These are phyloP conservation scores for Botrytis fragariae DNA, from an alignment of 2,329 filamentous ascomycete genomes.

Conservation along the genomic window DNA sequence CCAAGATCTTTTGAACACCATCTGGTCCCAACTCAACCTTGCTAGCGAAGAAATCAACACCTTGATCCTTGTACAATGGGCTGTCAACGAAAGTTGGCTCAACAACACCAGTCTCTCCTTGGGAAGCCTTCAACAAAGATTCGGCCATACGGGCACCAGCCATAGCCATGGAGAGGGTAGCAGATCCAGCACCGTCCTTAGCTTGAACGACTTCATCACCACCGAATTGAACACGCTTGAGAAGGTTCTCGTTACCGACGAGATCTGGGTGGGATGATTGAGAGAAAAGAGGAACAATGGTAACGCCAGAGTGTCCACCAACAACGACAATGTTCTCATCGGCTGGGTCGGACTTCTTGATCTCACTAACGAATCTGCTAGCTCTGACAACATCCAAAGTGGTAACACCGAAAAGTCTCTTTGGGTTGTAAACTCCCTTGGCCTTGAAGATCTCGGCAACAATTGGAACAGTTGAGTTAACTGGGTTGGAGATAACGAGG, in stretches of 20 bases:
- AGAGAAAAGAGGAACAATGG: constrained; percentile 96
- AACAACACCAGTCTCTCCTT: constrained; percentile 91
- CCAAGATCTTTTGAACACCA: constrained; percentile 91
- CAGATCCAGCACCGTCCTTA: constrained; percentile 96
- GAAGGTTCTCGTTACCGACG: constrained; percentile 71
- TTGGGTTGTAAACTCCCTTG: constrained; percentile 88
- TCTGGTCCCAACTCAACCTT: constrained; percentile 94
- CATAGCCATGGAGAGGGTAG: constrained; percentile 98
- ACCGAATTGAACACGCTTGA: constrained; percentile 92
- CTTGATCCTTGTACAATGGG: constrained; percentile 97
- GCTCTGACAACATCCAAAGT: constrained; percentile 97
- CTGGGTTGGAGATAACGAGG: constrained; percentile 97
- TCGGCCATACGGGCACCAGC: constrained; percentile 83
- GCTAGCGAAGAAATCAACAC: constrained; percentile 94
- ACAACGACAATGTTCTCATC: constrained; percentile 95
- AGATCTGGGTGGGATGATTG: constrained; percentile 88
- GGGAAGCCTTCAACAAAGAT: constrained; percentile 84
- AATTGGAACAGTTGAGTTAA: constrained; percentile 98
- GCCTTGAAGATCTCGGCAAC: constrained; percentile 94
- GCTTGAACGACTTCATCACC: constrained; percentile 99
- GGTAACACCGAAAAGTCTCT: constrained; percentile 97
- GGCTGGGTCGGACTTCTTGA: constrained; percentile 86
- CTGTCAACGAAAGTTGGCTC: constrained; percentile 98
- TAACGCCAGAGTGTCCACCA: constrained; percentile 95
- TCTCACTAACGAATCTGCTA: constrained; percentile 92